Base-by-base conservation (phyloP, 1,284 basidiomycete species). In the Meripilus lineatus region DNA sequence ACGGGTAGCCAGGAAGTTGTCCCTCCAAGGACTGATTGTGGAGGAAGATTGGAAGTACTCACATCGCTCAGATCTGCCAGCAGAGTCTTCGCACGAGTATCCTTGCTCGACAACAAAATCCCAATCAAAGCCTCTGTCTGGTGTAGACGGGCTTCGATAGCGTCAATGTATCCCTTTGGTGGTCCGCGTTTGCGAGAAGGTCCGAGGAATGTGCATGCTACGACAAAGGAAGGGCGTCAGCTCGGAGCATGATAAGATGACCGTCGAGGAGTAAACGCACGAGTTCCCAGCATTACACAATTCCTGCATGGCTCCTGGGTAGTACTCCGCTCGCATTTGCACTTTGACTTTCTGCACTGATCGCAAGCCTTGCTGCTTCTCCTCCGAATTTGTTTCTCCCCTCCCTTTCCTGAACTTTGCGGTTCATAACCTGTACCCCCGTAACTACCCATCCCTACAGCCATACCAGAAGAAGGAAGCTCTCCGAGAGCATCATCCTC, bases 81-180 rank as follows among this genome's bases (percentile, higher is more conserved):
- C 10, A 89, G 64, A 7, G 70, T 67, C 50, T 75, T 71, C 4
- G 84, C 80, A 11, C 86, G 73, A 5, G 71, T 66, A 53, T 91
- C 88, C 39, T 72, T 72, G 32, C 79, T 75, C 39, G 80, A 71
- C 34, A 92, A 69, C 41, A 92, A 68, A 52, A 89, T 82, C 39
- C 88, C 89, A 17, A 93, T 68, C 34, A 93, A 70, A 0, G 89
- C 88, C 60, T 93, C 90, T 32, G 88, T 88, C 57, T 92, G 88
- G 56, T 93, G 90, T 8, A 93, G 69, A 10, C 89, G 79, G 10
- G 86, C 86, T 62, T 93, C 89, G 56, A 93, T 90, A 21, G 89
- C 89, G 59, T 93, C 88, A 59, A 93, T 92, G 68, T 93, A 93
- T 2, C 90, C 90, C 58, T 89, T 90, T 11, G 89, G 89, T 6